Percentiles rank a stretch among this genome's conserved stretches.
Evolutionary conservation across 1,284 basidiomycete genomes (phyloP).

Genomic region (Apiotrichum domesticum): DNA sequence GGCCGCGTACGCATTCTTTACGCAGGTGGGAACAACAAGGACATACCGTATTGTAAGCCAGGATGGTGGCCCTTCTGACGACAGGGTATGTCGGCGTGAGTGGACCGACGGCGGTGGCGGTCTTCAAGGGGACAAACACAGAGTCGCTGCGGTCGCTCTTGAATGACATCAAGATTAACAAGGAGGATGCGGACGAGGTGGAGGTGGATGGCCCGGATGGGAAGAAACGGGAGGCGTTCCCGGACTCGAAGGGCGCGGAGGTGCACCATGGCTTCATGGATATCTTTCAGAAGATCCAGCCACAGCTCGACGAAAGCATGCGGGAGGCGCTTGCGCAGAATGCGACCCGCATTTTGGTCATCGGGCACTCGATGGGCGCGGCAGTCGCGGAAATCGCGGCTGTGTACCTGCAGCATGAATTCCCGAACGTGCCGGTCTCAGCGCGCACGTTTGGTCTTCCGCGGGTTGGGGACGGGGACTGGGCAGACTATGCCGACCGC

Average conservation of each 20-base stretch:
- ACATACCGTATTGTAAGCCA: not conserved
- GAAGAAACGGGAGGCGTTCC: conserved; percentile 9
- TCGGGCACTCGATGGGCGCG: conserved; percentile 2
- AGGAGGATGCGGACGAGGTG: not conserved
- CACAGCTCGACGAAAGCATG: not conserved
- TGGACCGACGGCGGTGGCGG: conserved; percentile 9
- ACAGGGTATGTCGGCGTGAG: conserved; percentile 4
- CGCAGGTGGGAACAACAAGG: not conserved
- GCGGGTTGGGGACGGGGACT: not conserved
- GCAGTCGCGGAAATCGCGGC: not conserved
- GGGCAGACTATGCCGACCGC: not conserved
- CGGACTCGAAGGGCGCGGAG: conserved; percentile 6
- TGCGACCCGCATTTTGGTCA: not conserved
- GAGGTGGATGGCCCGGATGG: not conserved
- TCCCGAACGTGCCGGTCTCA: not conserved
- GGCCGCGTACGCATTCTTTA: not conserved
- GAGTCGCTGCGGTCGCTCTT: conserved; percentile 10
- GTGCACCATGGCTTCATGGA: not conserved
- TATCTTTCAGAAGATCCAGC: not conserved
- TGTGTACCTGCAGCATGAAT: not conserved
- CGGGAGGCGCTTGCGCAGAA: not conserved
- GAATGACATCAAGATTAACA: conserved; percentile 19
- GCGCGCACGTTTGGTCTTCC: not conserved
- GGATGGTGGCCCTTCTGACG: not conserved
- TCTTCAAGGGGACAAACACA: conserved; percentile 22